A percentile compares a stretch with the other conserved stretches of the same genome.
These are phyloP conservation scores for Termitomyces sp. DNA, from an alignment of 768 basidiomycete genomes.

Conservation along the genomic window DNA sequence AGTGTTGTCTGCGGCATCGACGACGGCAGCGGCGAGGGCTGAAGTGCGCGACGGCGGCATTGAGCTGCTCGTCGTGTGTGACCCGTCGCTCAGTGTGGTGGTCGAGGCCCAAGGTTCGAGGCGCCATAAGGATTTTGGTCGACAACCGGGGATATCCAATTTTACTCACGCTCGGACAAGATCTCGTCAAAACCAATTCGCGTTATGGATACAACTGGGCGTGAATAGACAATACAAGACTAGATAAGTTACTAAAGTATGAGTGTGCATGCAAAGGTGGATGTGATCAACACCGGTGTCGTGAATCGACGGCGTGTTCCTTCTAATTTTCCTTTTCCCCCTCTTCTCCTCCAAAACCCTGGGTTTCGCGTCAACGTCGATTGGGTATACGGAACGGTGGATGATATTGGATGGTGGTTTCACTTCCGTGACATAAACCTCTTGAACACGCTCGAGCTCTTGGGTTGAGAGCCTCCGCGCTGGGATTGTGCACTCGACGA, in stretches of 20 bases:
- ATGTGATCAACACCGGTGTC: constrained; percentile 17
- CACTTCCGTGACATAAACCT: constrained; percentile 33
- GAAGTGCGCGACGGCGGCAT: constrained; percentile 38
- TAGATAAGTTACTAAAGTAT: constrained; percentile 16
- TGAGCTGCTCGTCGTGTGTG: constrained; percentile 7
- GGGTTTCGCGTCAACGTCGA: not conserved
- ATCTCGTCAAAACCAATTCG: constrained; percentile 1
- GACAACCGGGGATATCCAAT: constrained; percentile 19
- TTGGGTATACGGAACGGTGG: not conserved
- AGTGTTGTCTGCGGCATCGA: constrained; percentile 33
- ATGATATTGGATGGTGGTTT: not conserved
- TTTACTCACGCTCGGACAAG: constrained; percentile 21
- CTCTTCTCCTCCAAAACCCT: constrained; percentile 1
- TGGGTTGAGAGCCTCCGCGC: constrained; percentile 19
- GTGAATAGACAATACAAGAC: constrained; percentile 18
- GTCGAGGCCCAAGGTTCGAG: not conserved
- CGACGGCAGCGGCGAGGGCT: constrained; percentile 21
- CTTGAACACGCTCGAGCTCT: constrained; percentile 32
- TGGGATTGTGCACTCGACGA: constrained; percentile 18
- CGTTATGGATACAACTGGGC: constrained; percentile 14
- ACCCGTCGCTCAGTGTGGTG: not conserved
- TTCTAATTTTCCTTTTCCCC: constrained; percentile 2
- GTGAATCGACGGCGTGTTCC: not conserved
- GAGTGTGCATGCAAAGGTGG: not conserved
- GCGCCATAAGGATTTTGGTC: not conserved